Evolutionary conservation across 257 asterid species (phyloP).

Genomic region (Handroanthus guayacan): DNA sequence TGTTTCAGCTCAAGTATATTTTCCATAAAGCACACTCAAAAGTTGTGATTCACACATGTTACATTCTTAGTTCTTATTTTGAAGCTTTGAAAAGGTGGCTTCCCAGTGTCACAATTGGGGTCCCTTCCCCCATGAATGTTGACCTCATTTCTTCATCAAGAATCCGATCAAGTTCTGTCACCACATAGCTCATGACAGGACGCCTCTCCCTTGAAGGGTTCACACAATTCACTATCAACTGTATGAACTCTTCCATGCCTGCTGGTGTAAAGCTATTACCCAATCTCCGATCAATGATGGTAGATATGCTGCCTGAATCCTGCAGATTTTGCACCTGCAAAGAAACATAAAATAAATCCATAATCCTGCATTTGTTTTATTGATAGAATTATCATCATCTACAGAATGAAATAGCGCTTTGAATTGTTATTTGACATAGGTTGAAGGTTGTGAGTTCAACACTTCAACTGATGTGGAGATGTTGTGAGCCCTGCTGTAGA

Average conservation of each 20-base stretch:
- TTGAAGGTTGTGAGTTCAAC: background rate
- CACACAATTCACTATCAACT: slow-evolving; percentile 65
- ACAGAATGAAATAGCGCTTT: background rate
- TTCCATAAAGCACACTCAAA: slow-evolving; percentile 45
- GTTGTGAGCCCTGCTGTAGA: background rate
- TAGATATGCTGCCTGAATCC: slow-evolving; percentile 60
- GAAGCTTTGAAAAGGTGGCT: slow-evolving; percentile 91
- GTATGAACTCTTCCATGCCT: slow-evolving; percentile 85
- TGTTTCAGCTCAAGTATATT: slow-evolving; percentile 38
- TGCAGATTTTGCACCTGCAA: slow-evolving; percentile 73
- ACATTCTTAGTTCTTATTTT: slow-evolving; percentile 42
- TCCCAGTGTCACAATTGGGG: slow-evolving; percentile 86
- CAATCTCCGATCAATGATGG: slow-evolving; percentile 73
- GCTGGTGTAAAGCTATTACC: slow-evolving; percentile 79
- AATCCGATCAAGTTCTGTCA: slow-evolving; percentile 76
- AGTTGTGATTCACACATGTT: slow-evolving; percentile 18
- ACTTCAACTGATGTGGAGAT: background rate
- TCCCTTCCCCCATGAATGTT: slow-evolving; percentile 92
- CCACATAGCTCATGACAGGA: slow-evolving; percentile 75
- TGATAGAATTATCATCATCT: background rate
- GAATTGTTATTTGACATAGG: background rate
- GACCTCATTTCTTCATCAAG: slow-evolving; percentile 92
- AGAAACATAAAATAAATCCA: background rate
- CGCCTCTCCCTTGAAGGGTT: slow-evolving; percentile 80
- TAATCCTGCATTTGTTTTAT: slow-evolving; percentile 10